phyloP scores from a whole-genome alignment of 768 basidiomycete genomes.

The Ramaria sp. region DNA sequence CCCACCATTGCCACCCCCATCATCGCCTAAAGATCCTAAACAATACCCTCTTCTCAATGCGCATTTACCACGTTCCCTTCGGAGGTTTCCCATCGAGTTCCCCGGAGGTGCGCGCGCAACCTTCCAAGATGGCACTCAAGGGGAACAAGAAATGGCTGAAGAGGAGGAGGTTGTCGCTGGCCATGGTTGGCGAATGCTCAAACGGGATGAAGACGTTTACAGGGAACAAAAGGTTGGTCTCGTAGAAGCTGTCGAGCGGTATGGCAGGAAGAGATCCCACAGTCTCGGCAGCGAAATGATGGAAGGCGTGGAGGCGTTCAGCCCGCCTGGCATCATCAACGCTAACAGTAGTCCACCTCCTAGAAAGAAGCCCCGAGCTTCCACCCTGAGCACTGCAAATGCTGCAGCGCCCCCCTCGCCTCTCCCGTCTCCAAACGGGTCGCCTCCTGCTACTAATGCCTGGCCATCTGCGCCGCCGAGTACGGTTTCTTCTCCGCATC shows the following conservation, averaged over 20 bases:
- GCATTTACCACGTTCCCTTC: slow-evolving; percentile 59
- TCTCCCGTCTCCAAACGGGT: slow-evolving; percentile 76
- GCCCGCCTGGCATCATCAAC: slow-evolving; percentile 18
- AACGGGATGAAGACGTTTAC: slow-evolving; percentile 48
- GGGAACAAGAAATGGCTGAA: slow-evolving; percentile 57
- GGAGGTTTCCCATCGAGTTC: slow-evolving; percentile 69
- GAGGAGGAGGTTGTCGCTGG: slow-evolving; percentile 59
- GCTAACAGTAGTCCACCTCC: slow-evolving; percentile 45
- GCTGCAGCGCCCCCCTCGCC: slow-evolving; percentile 81
- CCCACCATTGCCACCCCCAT: slow-evolving; percentile 60
- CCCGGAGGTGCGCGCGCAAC: slow-evolving; percentile 74
- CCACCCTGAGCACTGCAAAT: slow-evolving; percentile 22
- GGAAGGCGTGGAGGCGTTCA: slow-evolving; percentile 54
- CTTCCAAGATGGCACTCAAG: slow-evolving; percentile 55
- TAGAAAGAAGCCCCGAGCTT: slow-evolving; percentile 66
- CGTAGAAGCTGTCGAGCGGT: slow-evolving; percentile 74
- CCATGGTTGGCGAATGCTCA: slow-evolving; percentile 66
- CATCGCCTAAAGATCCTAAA: slow-evolving; percentile 68
- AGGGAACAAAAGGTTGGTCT: slow-evolving; percentile 48
- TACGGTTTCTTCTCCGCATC: slow-evolving; percentile 59
- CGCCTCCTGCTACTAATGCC: slow-evolving; percentile 62
- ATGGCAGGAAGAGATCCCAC: slow-evolving; percentile 51
- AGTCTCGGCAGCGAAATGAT: slow-evolving; percentile 32
- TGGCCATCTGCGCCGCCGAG: slow-evolving; percentile 82
- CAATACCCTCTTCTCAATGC: slow-evolving; percentile 70